phyloP scores from a whole-genome alignment of 495 filamentous ascomycete genomes.

The Penicillium maclennaniae region DNA sequence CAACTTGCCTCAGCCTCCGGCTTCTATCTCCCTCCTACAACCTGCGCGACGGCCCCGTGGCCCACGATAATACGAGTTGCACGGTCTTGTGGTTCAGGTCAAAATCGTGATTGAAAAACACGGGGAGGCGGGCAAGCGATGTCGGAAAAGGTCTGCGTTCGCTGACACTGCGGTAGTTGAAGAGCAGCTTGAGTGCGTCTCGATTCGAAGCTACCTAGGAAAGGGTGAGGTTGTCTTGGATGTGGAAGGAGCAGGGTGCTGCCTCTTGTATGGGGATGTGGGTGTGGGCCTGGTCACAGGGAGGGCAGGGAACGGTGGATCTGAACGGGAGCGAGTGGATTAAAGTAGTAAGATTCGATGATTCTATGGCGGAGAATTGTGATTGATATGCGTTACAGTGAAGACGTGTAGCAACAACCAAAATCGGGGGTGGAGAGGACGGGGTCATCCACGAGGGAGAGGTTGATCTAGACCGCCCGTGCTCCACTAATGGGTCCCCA shows the following conservation, averaged over 20 bases:
- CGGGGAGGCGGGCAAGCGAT: not conserved
- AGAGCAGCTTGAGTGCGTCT: not conserved
- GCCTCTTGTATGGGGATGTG: not conserved
- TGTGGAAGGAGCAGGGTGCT: not conserved
- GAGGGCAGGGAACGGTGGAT: not conserved
- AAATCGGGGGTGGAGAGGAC: constrained; percentile 3
- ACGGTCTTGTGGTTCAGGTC: constrained; percentile 13
- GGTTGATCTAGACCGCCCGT: constrained; percentile 24
- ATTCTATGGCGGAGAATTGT: not conserved
- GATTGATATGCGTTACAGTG: not conserved
- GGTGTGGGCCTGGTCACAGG: not conserved
- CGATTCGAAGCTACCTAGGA: not conserved
- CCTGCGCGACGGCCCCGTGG: constrained; percentile 45
- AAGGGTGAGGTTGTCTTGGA: not conserved
- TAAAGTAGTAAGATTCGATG: not conserved
- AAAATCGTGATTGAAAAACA: constrained; percentile 12
- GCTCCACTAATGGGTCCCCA: constrained; percentile 20
- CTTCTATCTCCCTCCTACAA: constrained; percentile 31
- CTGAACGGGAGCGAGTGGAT: not conserved
- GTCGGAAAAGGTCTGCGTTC: not conserved
- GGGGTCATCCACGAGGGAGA: constrained; percentile 18
- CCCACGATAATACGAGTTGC: constrained; percentile 34
- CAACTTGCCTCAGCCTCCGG: constrained; percentile 1
- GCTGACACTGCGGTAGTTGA: not conserved
- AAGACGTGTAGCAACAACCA: not conserved